These are phyloP conservation scores for Acanthamoeba lugdunensis DNA, from an alignment of 208 protist genomes.

Conservation along the genomic window DNA sequence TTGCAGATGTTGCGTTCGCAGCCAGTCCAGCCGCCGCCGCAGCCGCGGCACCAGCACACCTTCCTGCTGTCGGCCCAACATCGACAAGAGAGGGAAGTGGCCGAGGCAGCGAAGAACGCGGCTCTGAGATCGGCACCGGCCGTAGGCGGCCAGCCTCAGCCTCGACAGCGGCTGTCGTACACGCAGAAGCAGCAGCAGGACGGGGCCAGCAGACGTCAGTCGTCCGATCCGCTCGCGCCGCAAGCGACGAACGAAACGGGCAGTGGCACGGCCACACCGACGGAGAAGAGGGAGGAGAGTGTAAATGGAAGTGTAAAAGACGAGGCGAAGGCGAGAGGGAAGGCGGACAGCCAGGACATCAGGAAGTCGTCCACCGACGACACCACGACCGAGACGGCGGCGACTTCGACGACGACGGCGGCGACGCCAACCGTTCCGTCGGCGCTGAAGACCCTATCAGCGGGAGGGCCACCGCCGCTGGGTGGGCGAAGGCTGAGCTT, in stretches of 20 bases:
- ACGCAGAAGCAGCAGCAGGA: not conserved
- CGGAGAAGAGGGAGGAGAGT: not conserved
- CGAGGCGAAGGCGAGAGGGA: not conserved
- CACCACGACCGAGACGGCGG: not conserved
- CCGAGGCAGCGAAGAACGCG: not conserved
- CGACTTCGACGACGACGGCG: not conserved
- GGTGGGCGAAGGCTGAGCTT: not conserved
- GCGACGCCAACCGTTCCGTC: not conserved
- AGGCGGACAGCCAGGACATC: not conserved
- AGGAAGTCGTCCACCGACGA: not conserved
- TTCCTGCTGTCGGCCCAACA: not conserved
- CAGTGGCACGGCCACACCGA: not conserved
- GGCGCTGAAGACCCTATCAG: not conserved
- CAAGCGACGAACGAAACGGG: too few species aligned
- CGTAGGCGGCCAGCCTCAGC: not conserved
- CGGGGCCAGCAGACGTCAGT: too few species aligned
- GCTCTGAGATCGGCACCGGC: not conserved
- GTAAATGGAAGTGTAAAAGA: slow-evolving; percentile 44
- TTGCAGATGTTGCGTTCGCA: too few species aligned
- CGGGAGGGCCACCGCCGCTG: not conserved
- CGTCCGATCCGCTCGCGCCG: too few species aligned
- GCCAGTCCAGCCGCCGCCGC: not conserved
- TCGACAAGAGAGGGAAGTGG: not conserved
- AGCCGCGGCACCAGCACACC: not conserved
- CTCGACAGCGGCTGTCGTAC: not conserved